A percentile compares a stretch with the other conserved stretches of the same genome.
These are phyloP conservation scores for Pseudisothecium myosuroides DNA, from an alignment of 225 moss, liverwort and hornwort species.

Conservation along the genomic window DNA sequence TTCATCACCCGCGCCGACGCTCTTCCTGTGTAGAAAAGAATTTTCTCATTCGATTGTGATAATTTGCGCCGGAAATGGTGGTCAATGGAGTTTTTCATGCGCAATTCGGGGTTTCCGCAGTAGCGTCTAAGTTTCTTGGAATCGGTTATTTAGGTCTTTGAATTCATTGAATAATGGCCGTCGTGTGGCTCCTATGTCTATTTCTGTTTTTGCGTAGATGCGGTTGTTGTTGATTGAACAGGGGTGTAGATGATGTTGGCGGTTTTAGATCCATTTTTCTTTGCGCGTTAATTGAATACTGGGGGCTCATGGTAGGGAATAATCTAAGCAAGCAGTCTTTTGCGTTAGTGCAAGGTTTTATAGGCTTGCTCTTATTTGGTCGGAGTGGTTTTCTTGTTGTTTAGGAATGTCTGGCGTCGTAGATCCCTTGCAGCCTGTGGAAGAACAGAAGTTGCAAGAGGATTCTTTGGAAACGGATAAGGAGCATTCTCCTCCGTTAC, in stretches of 20 bases:
- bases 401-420: conserved; percentile 52
- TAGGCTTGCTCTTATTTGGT: background rate
- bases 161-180: background rate
- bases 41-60: background rate
- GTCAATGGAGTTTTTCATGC: background rate
- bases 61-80: background rate
- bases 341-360: background rate
- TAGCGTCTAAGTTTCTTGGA: background rate
- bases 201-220: background rate
- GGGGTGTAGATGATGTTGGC: background rate
- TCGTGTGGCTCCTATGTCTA: background rate
- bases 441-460: conserved; percentile 11
- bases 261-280: background rate
- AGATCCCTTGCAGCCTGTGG: conserved; percentile 43
- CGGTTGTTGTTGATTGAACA: background rate
- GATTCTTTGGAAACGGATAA: conserved; percentile 10
- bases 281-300: background rate
- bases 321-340: background rate
- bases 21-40: background rate
- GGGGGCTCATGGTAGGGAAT: background rate
- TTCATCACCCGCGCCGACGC: background rate
- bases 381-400: background rate
- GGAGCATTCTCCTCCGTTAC: conserved; percentile 13
- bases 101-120: conserved; percentile 6
- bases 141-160: background rate